Conservation (phyloP, 768 basidiomycete species). For the Naganishia vaughanmartiniae region DNA sequence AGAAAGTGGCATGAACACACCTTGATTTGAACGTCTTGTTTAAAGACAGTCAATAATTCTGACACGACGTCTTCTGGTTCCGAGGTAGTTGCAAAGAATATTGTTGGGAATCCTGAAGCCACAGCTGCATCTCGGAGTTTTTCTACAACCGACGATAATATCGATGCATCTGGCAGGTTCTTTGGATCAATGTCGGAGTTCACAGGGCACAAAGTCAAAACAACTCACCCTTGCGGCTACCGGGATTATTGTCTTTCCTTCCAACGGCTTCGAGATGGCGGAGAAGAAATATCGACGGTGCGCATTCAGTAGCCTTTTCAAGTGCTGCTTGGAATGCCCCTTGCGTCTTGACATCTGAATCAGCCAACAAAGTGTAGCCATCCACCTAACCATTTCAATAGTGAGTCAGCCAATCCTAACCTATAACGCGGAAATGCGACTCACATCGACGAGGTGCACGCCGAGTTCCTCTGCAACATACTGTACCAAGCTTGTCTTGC, state of each 20-base stretch:
- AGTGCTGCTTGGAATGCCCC: slow-evolving; percentile 68
- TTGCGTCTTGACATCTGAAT: slow-evolving; percentile 72
- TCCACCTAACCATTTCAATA: slow-evolving; percentile 63
- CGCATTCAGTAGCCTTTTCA: slow-evolving; percentile 71
- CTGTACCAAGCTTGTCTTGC: slow-evolving; percentile 68
- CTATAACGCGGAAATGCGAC: neutral
- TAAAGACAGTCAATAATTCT: slow-evolving; percentile 69
- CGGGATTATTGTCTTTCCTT: slow-evolving; percentile 54
- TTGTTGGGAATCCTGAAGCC: slow-evolving; percentile 63
- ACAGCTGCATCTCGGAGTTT: neutral
- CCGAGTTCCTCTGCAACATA: slow-evolving; percentile 58
- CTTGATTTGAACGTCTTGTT: slow-evolving; percentile 75
- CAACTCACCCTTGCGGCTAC: slow-evolving; percentile 18
- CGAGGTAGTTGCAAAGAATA: slow-evolving; percentile 71
- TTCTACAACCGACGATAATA: neutral
- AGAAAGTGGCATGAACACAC: slow-evolving; percentile 53
- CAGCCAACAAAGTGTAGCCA: slow-evolving; percentile 77
- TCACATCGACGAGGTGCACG: slow-evolving; percentile 75
- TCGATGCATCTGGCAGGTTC: slow-evolving; percentile 13
- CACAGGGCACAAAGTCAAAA: neutral
- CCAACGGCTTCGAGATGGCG: slow-evolving; percentile 76
- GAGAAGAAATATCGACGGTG: slow-evolving; percentile 80
- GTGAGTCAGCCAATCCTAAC: neutral
- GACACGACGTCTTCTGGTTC: slow-evolving; percentile 66
- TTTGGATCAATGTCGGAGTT: neutral